Percentiles rank a stretch among this genome's conserved stretches.
Evolutionary conservation across 345 rosid genomes (phyloP).

Genomic region (Anastatica hierochuntica): DNA sequence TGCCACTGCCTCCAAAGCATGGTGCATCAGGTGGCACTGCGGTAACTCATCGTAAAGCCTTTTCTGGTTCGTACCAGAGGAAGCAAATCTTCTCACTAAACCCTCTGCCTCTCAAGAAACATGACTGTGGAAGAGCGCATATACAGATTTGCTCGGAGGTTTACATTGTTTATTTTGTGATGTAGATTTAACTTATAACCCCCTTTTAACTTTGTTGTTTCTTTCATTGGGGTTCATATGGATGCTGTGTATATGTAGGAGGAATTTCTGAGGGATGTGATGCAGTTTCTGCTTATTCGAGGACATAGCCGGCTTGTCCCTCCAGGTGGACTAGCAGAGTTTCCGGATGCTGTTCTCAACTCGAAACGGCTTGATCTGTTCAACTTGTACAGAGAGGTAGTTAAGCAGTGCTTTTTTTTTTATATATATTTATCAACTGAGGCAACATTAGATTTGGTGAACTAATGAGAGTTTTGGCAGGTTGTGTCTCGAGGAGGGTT

Average conservation of each 20-base stretch:
- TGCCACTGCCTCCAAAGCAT: slow-evolving; percentile 59
- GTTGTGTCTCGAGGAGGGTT: slow-evolving; percentile 99
- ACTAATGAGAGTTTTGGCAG: slow-evolving; percentile 32
- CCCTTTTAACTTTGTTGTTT: no score
- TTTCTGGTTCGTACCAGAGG: slow-evolving; percentile 71
- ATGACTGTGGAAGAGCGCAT: slow-evolving; percentile 94
- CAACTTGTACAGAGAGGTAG: slow-evolving; percentile 95
- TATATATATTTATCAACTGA: not conserved
- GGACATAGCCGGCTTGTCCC: slow-evolving; percentile 98
- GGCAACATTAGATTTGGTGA: slow-evolving; percentile 7
- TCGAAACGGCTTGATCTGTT: slow-evolving; percentile 95
- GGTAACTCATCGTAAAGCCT: slow-evolving; percentile 56
- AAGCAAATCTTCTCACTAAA: slow-evolving; percentile 88
- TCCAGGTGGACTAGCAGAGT: slow-evolving; percentile 84
- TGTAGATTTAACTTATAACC: not conserved
- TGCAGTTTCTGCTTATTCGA: slow-evolving; percentile 87
- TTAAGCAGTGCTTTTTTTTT: not conserved
- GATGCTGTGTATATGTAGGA: slow-evolving; percentile 45
- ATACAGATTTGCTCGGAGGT: slow-evolving; percentile 97
- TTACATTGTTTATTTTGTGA: slow-evolving; percentile 4
- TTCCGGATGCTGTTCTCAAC: slow-evolving; percentile 94
- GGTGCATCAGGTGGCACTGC: slow-evolving; percentile 43
- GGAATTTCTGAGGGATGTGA: slow-evolving; percentile 92
- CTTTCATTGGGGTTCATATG: no score
- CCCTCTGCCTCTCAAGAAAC: slow-evolving; percentile 92